Evolutionary conservation across 495 filamentous ascomycete genomes (phyloP).

Genomic region (Friedmanniomyces simplex): DNA sequence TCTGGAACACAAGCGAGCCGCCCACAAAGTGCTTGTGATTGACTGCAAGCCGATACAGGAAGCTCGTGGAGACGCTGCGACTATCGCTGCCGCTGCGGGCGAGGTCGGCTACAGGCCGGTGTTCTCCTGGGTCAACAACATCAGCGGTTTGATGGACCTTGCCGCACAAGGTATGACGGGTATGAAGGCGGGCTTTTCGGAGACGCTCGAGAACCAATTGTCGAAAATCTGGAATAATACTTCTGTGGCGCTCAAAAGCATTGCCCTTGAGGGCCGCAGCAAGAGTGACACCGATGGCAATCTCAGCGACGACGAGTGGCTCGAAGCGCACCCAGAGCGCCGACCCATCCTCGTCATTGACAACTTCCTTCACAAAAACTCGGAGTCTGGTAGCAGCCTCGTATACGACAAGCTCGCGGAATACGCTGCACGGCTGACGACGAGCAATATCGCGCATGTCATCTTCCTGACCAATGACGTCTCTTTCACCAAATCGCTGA

Average conservation of each 20-base stretch:
- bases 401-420: slow-evolving; percentile 87
- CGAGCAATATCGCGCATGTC: slow-evolving; percentile 87
- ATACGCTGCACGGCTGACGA: slow-evolving; percentile 77
- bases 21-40: slow-evolving; percentile 63
- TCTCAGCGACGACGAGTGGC: slow-evolving; percentile 74
- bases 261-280: slow-evolving; percentile 56
- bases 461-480: slow-evolving; percentile 93
- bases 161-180: slow-evolving; percentile 90
- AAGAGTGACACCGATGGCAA: slow-evolving; percentile 65
- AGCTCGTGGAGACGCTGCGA: slow-evolving; percentile 79
- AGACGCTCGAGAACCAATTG: slow-evolving; percentile 84
- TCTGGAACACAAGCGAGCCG: slow-evolving; percentile 53
- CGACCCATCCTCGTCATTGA: slow-evolving; percentile 85
- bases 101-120: slow-evolving; percentile 89
- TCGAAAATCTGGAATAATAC: slow-evolving; percentile 88
- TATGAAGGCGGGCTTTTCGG: slow-evolving; percentile 87
- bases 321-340: slow-evolving; percentile 80
- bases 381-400: slow-evolving; percentile 47
- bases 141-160: slow-evolving; percentile 83
- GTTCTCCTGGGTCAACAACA: slow-evolving; percentile 92
- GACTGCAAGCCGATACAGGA: slow-evolving; percentile 94
- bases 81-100: slow-evolving; percentile 67
- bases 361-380: slow-evolving; percentile 77
- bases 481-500: slow-evolving; percentile 77
- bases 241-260: slow-evolving; percentile 62